Evolutionary conservation across 2,329 filamentous ascomycete genomes (phyloP).

Genomic region (Penicillium rolfsii): DNA sequence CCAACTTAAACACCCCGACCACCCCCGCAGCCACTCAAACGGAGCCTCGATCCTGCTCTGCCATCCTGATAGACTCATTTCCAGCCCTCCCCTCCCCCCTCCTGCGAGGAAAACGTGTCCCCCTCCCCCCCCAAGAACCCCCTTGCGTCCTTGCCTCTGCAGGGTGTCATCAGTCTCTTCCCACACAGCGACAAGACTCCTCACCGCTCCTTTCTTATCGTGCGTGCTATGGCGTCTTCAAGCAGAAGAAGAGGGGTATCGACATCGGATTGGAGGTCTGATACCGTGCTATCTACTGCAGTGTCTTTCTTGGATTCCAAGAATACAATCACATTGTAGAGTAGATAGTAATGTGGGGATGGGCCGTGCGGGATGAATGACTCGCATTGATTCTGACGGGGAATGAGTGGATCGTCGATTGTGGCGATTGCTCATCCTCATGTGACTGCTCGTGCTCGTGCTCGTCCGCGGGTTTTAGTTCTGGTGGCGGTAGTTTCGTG

Average conservation of each 20-base stretch:
- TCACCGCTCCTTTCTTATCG: slow-evolving; percentile 27
- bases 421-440: neutral
- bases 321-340: neutral
- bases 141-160: slow-evolving; percentile 27
- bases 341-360: neutral
- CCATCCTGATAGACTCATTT: neutral
- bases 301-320: neutral
- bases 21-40: neutral
- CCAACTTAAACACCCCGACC: neutral
- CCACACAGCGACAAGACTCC: slow-evolving; percentile 4
- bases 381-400: neutral
- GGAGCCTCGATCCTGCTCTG: neutral
- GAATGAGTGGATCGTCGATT: neutral
- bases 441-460: neutral
- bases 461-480: too few species aligned
- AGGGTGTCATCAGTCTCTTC: slow-evolving; percentile 24
- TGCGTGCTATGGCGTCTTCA: neutral
- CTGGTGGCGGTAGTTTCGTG: neutral
- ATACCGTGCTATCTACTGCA: neutral
- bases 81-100: neutral
- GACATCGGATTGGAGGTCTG: neutral
- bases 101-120: neutral
- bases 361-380: slow-evolving; percentile 1
- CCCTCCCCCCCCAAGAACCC: slow-evolving; percentile 3
- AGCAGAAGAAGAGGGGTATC: slow-evolving; percentile 3